These are phyloP conservation scores for Bretziella fagacearum DNA, from an alignment of 2,329 filamentous ascomycete species.

Conservation along the genomic window DNA sequence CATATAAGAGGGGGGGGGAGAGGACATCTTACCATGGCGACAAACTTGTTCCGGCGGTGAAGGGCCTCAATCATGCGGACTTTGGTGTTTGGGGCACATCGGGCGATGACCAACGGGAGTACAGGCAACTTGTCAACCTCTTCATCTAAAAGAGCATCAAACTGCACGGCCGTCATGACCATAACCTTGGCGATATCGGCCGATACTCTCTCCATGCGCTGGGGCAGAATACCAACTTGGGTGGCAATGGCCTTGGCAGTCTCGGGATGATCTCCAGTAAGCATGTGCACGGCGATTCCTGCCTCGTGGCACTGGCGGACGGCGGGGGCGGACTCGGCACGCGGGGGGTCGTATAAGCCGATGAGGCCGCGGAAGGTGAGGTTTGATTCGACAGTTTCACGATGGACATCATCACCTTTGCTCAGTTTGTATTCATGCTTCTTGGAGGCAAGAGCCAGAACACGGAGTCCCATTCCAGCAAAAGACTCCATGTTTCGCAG, in stretches of 20 bases:
- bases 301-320: slow-evolving; percentile 42
- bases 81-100: slow-evolving; percentile 54
- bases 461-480: slow-evolving; percentile 45
- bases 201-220: slow-evolving; percentile 31
- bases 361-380: slow-evolving; percentile 50
- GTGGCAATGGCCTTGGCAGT: slow-evolving; percentile 45
- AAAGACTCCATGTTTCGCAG: slow-evolving; percentile 48
- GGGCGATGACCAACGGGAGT: slow-evolving; percentile 50
- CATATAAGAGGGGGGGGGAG: not conserved
- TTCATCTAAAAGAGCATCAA: slow-evolving; percentile 45
- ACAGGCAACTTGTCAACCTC: slow-evolving; percentile 48
- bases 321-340: slow-evolving; percentile 44
- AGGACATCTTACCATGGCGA: slow-evolving; percentile 37
- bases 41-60: slow-evolving; percentile 46
- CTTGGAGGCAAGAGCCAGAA: slow-evolving; percentile 46
- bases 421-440: slow-evolving; percentile 21
- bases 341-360: slow-evolving; percentile 55
- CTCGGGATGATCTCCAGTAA: slow-evolving; percentile 48
- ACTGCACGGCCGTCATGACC: slow-evolving; percentile 47
- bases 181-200: slow-evolving; percentile 38
- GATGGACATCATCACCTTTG: slow-evolving; percentile 29
- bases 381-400: slow-evolving; percentile 38
- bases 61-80: slow-evolving; percentile 59
- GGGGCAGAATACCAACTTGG: slow-evolving; percentile 42
- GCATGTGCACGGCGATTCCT: slow-evolving; percentile 50